Evolutionary conservation across 2,329 filamentous ascomycete genomes (phyloP), one percentile per base, ranked within the genome.

Genomic region (Paraphoma sp.): DNA sequence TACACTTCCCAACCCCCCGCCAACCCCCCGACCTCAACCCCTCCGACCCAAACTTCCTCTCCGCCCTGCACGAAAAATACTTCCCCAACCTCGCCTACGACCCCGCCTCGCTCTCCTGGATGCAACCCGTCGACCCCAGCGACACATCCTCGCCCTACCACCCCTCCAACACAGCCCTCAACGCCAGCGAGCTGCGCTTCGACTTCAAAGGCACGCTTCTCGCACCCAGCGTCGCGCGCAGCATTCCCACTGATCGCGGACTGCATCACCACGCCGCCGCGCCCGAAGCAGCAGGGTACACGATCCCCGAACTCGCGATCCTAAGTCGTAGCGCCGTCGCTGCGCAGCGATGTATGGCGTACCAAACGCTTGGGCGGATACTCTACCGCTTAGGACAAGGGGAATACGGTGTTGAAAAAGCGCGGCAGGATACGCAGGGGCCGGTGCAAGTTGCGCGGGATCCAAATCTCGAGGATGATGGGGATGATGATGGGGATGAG

Each of bases 241-340:
- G 85, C 1, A 87, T 98, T 28, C 91, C 94, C 5, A 86, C 87
- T 1, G 88, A 87, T 11, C 86, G 89, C 57, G 95, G 95, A 0
- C 83, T 99, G 12, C 95, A 99, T 76, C 94, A 99, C 76, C 95
- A 99, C 75, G 93, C 90, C 60, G 87, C 93, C 56, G 93, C 94
- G 1, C 95, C 95, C 14, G 92, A 96, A 76, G 92, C 93, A 1
- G 95, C 95, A 0, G 95, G 95, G 0, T 99, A 99, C 77, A 98
- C 95, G 0, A 86, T 99, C 30, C 87, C 88, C 0, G 95, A 99
- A 76, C 82, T 99, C 1, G 89, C 92, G 1, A 86, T 89, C 31
- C 83, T 97, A 1, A 88, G 92, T 4, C 85, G 94, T 33, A 96
- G 91, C 53, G 87, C 88, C 0, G 92, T 97, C 17, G 87, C 95